Base-by-base conservation (phyloP, 495 filamentous ascomycete species). In the Chaetomidium leptoderma region DNA sequence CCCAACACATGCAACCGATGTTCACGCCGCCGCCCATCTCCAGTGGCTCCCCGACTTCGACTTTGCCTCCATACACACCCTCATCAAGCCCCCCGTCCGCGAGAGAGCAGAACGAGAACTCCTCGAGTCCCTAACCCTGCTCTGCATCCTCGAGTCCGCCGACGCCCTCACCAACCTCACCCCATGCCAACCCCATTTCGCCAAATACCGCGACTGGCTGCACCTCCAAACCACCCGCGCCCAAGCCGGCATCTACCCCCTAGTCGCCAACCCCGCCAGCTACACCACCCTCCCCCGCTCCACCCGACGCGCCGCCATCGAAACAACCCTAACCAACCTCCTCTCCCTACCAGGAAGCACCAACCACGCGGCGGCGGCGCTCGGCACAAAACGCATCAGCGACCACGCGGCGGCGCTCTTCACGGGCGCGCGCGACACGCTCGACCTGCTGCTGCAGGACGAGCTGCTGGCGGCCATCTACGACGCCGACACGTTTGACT, bases 1-100 rank as follows among this genome's bases (percentile, higher is more conserved):
- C 1, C 16, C 44, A 26, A n/a, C 24, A 7, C 13, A 14, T 13
- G 42, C 45, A 21, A n/a, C 57, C 10, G 69, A 70, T 29, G 30
- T 53, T n/a, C 63, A 68, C 47, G 66, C 67, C 6, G 67, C 66
- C n/a, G 67, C 69, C 14, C 63, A 55, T 7, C 47, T 74, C 5
- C 52, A 72, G 9, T 76, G 70, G 70, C 54, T 58, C 39, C 67
- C 67, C 0, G 63, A 73, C 57, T 63, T 72, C 35, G 71, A 74
- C 49, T 73, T 73, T 23, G 49, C 60, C 4, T 61, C 70, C 40
- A 42, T 60, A n/a, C 39, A 32, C 10, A 33, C 37, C 0, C 46
- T 70, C 24, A 58, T 74, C 42, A 33, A 57, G 9, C 50, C 58
- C 0, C 56, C 63, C 1, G 55, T 36, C 29, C 19, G 42, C n/a